Evolutionary conservation across 768 basidiomycete genomes (phyloP), one percentile per base, ranked within the genome.

Genomic region (Mycena crocata): DNA sequence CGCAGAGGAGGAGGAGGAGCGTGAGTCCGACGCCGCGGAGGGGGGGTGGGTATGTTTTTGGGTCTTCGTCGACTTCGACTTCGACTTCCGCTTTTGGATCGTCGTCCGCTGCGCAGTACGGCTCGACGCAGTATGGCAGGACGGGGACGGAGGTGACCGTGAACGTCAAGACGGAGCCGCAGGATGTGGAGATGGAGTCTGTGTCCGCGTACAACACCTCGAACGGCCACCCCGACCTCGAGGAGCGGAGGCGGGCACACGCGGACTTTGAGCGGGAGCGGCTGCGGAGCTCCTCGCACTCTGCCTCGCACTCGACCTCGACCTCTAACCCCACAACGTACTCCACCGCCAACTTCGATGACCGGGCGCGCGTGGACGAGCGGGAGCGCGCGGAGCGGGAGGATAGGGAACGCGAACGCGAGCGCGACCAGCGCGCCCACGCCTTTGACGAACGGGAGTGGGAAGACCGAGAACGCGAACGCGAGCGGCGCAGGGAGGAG

Each of bases 1-100:
- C 31, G 32, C 37, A 17, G 40, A 21, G 24, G 44, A 19, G 62
- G 31, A 12, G 63, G 31, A 15, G 49, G 31, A 64, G 63, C 49
- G 63, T 45, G 42, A 59, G 51, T 14, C 64, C 57, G 2, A 6
- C 35, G 23, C 17, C 19, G 54, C 24, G 44, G 51, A 8, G 23
- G 32, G 49, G 17, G 51, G 37, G 28, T n/a, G n/a, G 23, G 24
- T n/a, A n/a, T n/a, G 23, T 48, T 17, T 48, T 14, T 45, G 9
- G 12, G 44, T 21, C 23, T 30, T 17, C 24, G n/a, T 32, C 19
- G n/a, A 10, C 37, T 24, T 42, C 24, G 23, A 9, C 52, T 34
- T 37, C 35, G 9, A 37, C 35, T 19, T 42, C 6, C 40, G 17
- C 9, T 42, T 42, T 14, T 24, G 46, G 5, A 24, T 5, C 40